Percentiles rank a stretch among this genome's conserved stretches.
phyloP scores from a whole-genome alignment of 768 basidiomycete genomes.

The Lentinula guzmanii region DNA sequence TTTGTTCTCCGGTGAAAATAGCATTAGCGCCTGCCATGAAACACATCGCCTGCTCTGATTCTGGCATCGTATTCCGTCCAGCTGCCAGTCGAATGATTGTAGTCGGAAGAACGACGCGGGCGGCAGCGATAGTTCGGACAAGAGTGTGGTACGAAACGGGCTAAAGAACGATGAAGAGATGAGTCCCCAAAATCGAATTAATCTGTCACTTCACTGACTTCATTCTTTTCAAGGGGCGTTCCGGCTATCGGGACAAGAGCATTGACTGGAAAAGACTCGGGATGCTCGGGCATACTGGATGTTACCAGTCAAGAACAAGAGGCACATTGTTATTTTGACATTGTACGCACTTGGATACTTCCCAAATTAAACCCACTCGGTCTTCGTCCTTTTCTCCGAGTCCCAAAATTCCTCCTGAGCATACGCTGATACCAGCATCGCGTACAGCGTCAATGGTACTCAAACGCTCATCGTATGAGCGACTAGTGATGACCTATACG shows the following conservation, averaged over 20 bases:
- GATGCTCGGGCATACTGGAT: conserved; percentile 84
- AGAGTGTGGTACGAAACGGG: conserved; percentile 78
- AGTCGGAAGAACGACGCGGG: conserved; percentile 83
- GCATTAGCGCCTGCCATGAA: conserved; percentile 99
- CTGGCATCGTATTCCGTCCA: conserved; percentile 81
- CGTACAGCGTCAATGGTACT: conserved; percentile 88
- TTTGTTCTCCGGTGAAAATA: conserved; percentile 96
- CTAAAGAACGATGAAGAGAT: conserved; percentile 31
- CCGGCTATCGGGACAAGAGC: conserved; percentile 94
- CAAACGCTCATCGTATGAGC: conserved; percentile 90
- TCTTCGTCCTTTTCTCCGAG: conserved; percentile 89
- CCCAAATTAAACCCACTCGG: conserved; percentile 89
- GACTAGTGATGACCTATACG: conserved; percentile 85
- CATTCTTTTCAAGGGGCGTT: conserved; percentile 88
- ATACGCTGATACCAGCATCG: conserved; percentile 94
- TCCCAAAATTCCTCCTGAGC: conserved; percentile 93
- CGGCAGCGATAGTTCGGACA: conserved; percentile 91
- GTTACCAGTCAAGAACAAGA: conserved; percentile 1
- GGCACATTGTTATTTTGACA: conserved; percentile 1
- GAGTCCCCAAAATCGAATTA: neutral
- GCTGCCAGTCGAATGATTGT: conserved; percentile 96
- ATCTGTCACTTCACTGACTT: conserved; percentile 38
- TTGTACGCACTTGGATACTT: conserved; percentile 72
- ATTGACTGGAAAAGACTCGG: conserved; percentile 99
- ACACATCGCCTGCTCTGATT: conserved; percentile 94